Base-by-base conservation (phyloP, 202 grass and related monocot genomes). In the Schoenoplectus triqueter region DNA sequence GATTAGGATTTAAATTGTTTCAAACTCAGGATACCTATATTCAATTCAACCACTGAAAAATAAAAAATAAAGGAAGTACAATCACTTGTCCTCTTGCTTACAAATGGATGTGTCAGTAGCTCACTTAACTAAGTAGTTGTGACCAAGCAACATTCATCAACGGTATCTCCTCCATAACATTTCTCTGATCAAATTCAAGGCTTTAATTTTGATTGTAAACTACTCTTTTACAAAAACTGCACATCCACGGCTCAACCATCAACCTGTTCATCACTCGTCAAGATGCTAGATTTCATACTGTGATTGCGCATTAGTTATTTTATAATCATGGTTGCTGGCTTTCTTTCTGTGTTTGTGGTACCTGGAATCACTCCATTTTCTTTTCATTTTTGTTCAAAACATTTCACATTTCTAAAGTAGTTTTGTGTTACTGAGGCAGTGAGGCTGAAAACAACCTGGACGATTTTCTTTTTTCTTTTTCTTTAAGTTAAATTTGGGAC, bases 341-440 rank as follows among this genome's bases (percentile, higher is more conserved):
- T 15, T 3, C 22, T 68, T 3, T 68, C 11, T 68, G 11, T 0
- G 0, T 68, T 42, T 68, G 8, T 21, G 4, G 31, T 68, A 41
- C 17, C 22, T 69, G 39, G n/a, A 5, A 40, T 67, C 3, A 67
- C 22, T 67, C 9, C 17, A 41, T 67, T 41, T 39, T 66, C 51
- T 55, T 66, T 10, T 66, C 7, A 7, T 7, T 6, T 64, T 6
- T 64, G n/a, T 8, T 19, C 6, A 20, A 64, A 5, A 14, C 4
- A 67, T 66, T 66, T 66, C 64, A 39, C 21, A 66, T 67, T 67
- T 68, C 65, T 68, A 3, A 68, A 69, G 40, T 45, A 69, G 11
- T 15, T 41, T 7, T 9, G 31, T 67, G 10, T 5, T 42, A 14
- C 11, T n/a, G 13, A 69, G 40, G 40, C 10, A 1, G 4, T 59